Percentiles rank a stretch among this genome's conserved stretches.
phyloP scores from a whole-genome alignment of 495 filamentous ascomycete species.

The Penicillium robsamsonii region DNA sequence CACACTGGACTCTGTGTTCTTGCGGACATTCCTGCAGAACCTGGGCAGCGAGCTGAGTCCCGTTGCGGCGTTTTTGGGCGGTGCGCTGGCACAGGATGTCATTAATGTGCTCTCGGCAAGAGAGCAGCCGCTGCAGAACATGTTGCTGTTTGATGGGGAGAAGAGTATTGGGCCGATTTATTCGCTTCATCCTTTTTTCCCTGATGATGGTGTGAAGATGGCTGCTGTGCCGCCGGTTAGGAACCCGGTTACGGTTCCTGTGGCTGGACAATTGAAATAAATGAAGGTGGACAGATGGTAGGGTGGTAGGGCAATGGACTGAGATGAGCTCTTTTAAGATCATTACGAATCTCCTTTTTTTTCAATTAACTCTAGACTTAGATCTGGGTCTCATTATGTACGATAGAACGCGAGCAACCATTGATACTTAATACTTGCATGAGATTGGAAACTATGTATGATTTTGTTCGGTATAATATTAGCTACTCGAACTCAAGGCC shows the following conservation, averaged over 20 bases:
- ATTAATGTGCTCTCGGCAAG: constrained; percentile 90
- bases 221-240: constrained; percentile 32
- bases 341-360: constrained; percentile 6
- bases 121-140: constrained; percentile 94
- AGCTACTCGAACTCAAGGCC: background rate
- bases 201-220: constrained; percentile 32
- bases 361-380: background rate
- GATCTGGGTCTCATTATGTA: constrained; percentile 1
- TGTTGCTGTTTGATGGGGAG: constrained; percentile 87
- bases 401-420: background rate
- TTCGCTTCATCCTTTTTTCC: constrained; percentile 71
- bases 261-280: background rate
- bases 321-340: constrained; percentile 1
- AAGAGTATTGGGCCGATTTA: constrained; percentile 74
- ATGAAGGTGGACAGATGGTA: background rate
- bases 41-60: constrained; percentile 79
- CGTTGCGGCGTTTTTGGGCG: constrained; percentile 85
- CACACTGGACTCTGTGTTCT: constrained; percentile 71
- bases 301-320: background rate
- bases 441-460: background rate
- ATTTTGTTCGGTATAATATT: background rate
- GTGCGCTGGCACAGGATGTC: constrained; percentile 88
- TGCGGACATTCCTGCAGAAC: constrained; percentile 81
- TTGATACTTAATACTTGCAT: background rate
- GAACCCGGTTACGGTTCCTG: constrained; percentile 21